Base-by-base conservation (phyloP, 805 yeast species). In the Kazachstania martiniae region DNA sequence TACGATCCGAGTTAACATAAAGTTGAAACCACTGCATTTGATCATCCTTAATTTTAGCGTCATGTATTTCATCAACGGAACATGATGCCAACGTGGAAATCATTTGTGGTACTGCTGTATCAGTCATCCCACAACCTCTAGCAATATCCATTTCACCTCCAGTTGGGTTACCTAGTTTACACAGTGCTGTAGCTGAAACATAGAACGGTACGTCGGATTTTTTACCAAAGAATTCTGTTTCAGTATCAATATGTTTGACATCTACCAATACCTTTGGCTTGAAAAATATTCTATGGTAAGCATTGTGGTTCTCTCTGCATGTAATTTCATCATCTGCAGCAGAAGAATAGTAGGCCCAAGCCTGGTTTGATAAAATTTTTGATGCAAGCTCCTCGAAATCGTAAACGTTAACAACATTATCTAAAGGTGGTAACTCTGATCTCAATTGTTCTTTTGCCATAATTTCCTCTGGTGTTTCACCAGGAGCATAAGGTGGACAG, bases 291-390 rank as follows among this genome's bases (percentile, higher is more conserved):
- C 94, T 65, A 50, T 84, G 94, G 61, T 73, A 89, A 3, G 95
- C 93, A 32, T 75, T 68, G 55, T 86, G 96, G 61, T 89, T 89
- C 50, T 87, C 95, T 44, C 97, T 70, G 49, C 82, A 53, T 2
- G 95, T 71, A 44, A 89, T 72, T 61, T 89, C 97, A 56, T 89
- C 97, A 57, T 89, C 96, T 12, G 94, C 70, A 8, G 89, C 97
- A 22, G 86, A 74, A 4, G 93, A 79, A 53, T 86, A 89, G 58
- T 89, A 89, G 10, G 91, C 91, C 93, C 96, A 83, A 0, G 91
- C 96, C 21, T 72, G 70, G 34, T 72, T 74, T 19, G 83, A 70
- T 66, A 89, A 63, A 21, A 83, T 79, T 38, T 76, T 70, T 31
- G 84, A 68, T 3, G 97, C 96, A 28, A 89, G 73, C 45, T 72